Evolutionary conservation across 2,329 filamentous ascomycete genomes (phyloP), one percentile per base, ranked within the genome.

Genomic region (Microsporum audouinii): DNA sequence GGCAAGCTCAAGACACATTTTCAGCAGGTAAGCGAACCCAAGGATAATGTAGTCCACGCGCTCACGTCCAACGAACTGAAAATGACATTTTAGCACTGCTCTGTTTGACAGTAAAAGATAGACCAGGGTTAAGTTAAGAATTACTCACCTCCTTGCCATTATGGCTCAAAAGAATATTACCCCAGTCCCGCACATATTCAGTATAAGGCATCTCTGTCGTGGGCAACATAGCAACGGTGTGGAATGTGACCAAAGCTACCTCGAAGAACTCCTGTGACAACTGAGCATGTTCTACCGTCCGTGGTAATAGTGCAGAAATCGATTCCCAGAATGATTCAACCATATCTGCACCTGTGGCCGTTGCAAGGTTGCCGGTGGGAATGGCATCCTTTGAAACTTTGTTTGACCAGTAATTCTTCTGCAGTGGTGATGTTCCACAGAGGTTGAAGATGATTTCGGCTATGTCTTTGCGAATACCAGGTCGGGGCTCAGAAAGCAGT

Each of bases 181-280:
- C 75, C 78, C 78, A 80, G 45, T 74, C 64, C 33, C 68, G 68
- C 56, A 78, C 67, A 64, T 77, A 77, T n/a, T 73, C 68, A 55
- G 68, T 70, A 60, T 75, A 69, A 45, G 75, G 68, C 27, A 75
- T 61, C 60, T 74, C 72, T 17, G 66, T 66, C 5, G 74, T 70
- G 5, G 73, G 73, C 31, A 69, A 71, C 47, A 75, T 73, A 29
- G 73, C 71, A 27, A 78, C 72, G 10, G 72, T 73, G 47, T 72
- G 71, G 60, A 80, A 76, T 33, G 79, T 71, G 29, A 71, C 66
- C 23, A 76, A 66, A 49, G 76, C 70, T 43, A 76, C 72, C 55
- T 77, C 74, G 61, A 79, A 79, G 59, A 79, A 75, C 63, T 81
- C 76, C 60, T 76, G 72, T 27, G 75, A 77, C 23, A 73, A 71